These are phyloP conservation scores for Colletotrichum lindemuthianum DNA, from an alignment of 2,329 filamentous ascomycete species.

Conservation along the genomic window DNA sequence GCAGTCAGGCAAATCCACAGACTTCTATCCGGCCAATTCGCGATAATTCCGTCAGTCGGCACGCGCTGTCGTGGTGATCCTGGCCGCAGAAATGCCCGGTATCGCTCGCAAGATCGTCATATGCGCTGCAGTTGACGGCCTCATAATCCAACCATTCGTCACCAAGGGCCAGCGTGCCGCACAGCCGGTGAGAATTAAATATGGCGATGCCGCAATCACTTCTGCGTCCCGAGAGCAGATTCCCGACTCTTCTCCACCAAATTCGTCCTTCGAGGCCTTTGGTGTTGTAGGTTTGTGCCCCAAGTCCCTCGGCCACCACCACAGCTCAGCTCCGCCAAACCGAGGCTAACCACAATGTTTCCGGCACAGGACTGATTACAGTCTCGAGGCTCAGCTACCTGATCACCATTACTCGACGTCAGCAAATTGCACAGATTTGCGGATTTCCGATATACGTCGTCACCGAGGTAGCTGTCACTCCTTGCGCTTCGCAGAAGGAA, in stretches of 20 bases:
- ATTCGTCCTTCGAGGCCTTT: conserved; percentile 67
- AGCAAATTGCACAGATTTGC: conserved; percentile 88
- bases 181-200: conserved; percentile 75
- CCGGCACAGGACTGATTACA: conserved; percentile 77
- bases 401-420: conserved; percentile 84
- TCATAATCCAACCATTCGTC: conserved; percentile 80
- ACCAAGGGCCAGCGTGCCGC: conserved; percentile 66
- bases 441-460: conserved; percentile 87
- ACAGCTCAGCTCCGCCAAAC: conserved; percentile 1
- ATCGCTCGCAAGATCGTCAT: conserved; percentile 84
- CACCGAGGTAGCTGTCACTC: conserved; percentile 90
- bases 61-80: background rate
- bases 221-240: conserved; percentile 55
- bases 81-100: conserved; percentile 69
- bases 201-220: conserved; percentile 65
- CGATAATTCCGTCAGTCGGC: no score
- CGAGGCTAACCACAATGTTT: conserved; percentile 21
- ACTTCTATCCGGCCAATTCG: no score
- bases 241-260: conserved; percentile 55
- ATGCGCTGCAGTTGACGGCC: conserved; percentile 82
- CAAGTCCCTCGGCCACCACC: conserved; percentile 1
- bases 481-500: conserved; percentile 79
- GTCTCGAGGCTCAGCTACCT: conserved; percentile 86
- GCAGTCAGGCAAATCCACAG: no score
- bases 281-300: conserved; percentile 64